Percentiles rank a stretch among this genome's conserved stretches.
Conservation (phyloP, 129 eudicot genomes). For the Oenanthe sinensis region DNA sequence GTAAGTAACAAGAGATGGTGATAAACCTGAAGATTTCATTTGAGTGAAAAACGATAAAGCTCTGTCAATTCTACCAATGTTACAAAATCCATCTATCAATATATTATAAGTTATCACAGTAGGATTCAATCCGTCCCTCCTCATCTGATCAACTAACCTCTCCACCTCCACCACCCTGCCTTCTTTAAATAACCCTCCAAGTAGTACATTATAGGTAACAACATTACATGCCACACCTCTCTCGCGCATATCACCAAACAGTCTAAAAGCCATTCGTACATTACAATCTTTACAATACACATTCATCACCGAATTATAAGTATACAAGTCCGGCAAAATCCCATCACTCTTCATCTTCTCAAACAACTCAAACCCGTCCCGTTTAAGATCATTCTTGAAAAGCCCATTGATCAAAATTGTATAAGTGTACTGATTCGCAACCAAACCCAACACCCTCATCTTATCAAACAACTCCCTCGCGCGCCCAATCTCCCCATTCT, state of each 20-base stretch:
- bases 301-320: constrained; percentile 31
- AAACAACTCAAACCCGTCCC: constrained; percentile 41
- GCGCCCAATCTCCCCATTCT: constrained; percentile 28
- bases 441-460: constrained; percentile 41
- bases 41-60: constrained; percentile 30
- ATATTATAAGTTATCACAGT: constrained; percentile 36
- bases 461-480: constrained; percentile 31
- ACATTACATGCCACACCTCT: constrained; percentile 38
- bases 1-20: constrained; percentile 40
- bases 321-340: constrained; percentile 32
- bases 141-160: constrained; percentile 34
- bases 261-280: constrained; percentile 19
- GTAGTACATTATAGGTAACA: constrained; percentile 40
- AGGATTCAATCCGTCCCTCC: constrained; percentile 29
- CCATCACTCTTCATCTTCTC: constrained; percentile 48
- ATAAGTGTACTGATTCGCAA: constrained; percentile 40
- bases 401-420: constrained; percentile 47
- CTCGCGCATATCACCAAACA: constrained; percentile 42
- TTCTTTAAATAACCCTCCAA: constrained; percentile 29
- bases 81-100: constrained; percentile 40
- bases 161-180: constrained; percentile 26
- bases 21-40: constrained; percentile 26
- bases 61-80: constrained; percentile 26
- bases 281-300: constrained; percentile 31
- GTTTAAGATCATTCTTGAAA: constrained; percentile 39